Evolutionary conservation across 2,329 filamentous ascomycete species (phyloP).

Genomic region (Penicillium sp.): DNA sequence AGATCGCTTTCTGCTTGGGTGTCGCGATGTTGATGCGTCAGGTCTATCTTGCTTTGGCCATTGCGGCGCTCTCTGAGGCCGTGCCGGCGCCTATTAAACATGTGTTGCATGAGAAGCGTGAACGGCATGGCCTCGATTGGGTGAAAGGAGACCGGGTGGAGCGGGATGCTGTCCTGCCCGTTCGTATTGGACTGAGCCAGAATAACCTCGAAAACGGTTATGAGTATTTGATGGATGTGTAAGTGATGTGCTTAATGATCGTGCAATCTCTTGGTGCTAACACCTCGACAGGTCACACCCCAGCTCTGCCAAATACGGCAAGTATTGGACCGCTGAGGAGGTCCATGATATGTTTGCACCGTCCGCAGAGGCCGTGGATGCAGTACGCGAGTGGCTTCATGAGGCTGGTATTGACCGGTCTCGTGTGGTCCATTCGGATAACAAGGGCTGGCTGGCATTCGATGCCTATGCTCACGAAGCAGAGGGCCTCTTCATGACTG

Average conservation of each 20-base stretch:
- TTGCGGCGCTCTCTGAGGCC: constrained; percentile 34
- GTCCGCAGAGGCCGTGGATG: constrained; percentile 53
- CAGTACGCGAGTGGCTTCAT: constrained; percentile 62
- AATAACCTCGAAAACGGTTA: constrained; percentile 53
- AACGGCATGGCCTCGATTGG: constrained; percentile 43
- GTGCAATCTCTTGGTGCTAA: constrained; percentile 4
- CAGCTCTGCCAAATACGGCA: constrained; percentile 49
- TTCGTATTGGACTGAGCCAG: constrained; percentile 56
- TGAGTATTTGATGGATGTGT: constrained; percentile 53
- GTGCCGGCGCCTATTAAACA: constrained; percentile 41
- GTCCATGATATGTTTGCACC: constrained; percentile 53
- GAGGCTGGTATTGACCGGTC: constrained; percentile 57
- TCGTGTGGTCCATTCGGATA: constrained; percentile 58
- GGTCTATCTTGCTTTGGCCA: constrained; percentile 26
- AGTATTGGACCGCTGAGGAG: constrained; percentile 52
- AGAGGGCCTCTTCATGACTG: constrained; percentile 59
- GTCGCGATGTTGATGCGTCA: constrained; percentile 28
- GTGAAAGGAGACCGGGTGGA: constrained; percentile 46
- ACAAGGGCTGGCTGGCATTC: constrained; percentile 62
- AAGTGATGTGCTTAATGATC: constrained; percentile 14
- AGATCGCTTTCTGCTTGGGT: not conserved
- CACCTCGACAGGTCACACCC: constrained; percentile 46
- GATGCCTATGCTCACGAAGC: constrained; percentile 61
- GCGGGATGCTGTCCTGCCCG: constrained; percentile 46
- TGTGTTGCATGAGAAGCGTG: constrained; percentile 53